phyloP scores from a whole-genome alignment of 1,139 yeast species.

The Hanseniaspora uvarum region DNA sequence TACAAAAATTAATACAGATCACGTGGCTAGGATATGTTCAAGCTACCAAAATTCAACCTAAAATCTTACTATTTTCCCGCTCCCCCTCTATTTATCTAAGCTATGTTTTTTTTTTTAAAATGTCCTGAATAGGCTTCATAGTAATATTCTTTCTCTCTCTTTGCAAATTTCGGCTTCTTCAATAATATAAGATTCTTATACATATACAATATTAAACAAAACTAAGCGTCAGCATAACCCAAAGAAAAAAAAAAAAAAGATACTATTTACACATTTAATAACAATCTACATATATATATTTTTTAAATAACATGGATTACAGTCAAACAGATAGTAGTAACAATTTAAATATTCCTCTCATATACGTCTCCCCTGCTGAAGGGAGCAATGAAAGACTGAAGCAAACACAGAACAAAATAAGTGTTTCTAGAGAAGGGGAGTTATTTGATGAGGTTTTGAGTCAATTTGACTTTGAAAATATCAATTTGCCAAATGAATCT shows the following conservation, averaged over 20 bases:
- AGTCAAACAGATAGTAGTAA: background rate
- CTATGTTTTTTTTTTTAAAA: no score
- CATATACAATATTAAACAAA: no score
- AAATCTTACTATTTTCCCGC: no score
- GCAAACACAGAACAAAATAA: background rate
- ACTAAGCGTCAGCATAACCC: no score
- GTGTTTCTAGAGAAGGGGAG: background rate
- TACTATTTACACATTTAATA: background rate
- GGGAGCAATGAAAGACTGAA: background rate
- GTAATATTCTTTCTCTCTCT: no score
- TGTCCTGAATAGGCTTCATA: no score
- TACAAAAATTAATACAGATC: no score
- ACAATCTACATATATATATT: background rate
- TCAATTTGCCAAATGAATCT: background rate
- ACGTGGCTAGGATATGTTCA: no score
- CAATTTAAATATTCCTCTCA: conserved; percentile 4
- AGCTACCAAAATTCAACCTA: no score
- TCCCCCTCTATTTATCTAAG: no score
- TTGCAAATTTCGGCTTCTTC: no score
- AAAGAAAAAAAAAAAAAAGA: background rate
- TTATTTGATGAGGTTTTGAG: background rate
- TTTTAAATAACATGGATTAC: background rate
- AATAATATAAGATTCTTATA: no score
- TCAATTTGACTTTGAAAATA: background rate
- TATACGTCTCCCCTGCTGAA: conserved; percentile 13